Evolutionary conservation across 805 yeast species (phyloP).

Genomic region (Sugiyamaella lignohabitans): DNA sequence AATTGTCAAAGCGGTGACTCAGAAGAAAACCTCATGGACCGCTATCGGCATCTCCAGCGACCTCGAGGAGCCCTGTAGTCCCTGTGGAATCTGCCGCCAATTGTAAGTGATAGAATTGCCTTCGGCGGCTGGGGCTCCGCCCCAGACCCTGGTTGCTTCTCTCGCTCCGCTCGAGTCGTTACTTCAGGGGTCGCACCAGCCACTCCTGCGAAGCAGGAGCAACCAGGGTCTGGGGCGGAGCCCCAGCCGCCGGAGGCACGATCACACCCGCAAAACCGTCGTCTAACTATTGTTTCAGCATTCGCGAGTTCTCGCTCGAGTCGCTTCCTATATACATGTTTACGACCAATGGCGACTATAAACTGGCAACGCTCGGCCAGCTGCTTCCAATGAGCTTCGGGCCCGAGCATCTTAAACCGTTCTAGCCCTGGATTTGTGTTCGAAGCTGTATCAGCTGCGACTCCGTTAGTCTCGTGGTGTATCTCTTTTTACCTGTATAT

Average conservation of each 20-base stretch:
- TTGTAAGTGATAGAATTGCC: conserved; percentile 35
- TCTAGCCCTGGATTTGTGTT: conserved; percentile 4
- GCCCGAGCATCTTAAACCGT: conserved; percentile 50
- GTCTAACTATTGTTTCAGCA: conserved; percentile 21
- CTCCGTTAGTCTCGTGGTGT: too few relatives aligned
- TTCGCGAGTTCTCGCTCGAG: conserved; percentile 64
- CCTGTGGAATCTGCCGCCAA: conserved; percentile 95
- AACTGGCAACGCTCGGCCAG: conserved; percentile 48
- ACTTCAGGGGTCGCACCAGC: background rate
- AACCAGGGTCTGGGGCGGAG: too few relatives aligned
- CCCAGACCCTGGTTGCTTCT: too few relatives aligned
- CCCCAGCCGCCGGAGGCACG: too few relatives aligned
- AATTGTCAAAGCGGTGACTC: conserved; percentile 45
- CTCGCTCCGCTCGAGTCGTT: too few relatives aligned
- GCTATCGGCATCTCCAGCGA: conserved; percentile 69
- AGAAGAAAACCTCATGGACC: conserved; percentile 36
- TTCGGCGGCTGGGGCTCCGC: too few relatives aligned
- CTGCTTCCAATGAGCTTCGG: conserved; percentile 83
- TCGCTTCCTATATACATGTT: conserved; percentile 65
- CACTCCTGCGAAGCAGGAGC: too few relatives aligned
- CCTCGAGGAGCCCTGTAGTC: conserved; percentile 53
- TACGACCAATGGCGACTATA: conserved; percentile 33
- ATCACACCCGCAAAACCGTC: background rate
- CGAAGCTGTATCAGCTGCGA: conserved; percentile 12
- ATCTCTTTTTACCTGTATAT: background rate